Base-by-base conservation (phyloP, 129 eudicot species). In the Chrysanthemum seticuspe region DNA sequence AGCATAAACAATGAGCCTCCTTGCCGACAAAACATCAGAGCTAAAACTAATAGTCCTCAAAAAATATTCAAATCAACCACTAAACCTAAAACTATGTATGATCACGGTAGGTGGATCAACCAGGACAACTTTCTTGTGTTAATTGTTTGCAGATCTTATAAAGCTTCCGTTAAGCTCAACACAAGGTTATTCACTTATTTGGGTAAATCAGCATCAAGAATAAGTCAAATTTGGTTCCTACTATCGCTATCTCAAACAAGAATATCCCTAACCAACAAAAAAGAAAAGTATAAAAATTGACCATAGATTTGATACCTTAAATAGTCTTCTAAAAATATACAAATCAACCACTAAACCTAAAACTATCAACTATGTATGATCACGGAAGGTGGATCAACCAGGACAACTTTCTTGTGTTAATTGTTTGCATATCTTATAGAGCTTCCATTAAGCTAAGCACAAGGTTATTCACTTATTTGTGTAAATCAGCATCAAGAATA, bases 21-120 rank as follows among this genome's bases (percentile, higher is more conserved):
- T 2, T 13, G 21, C 13, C 13, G 59, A 53, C 25, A 23, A 18
- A 40, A 21, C 18, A 50, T 13, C 29, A 31, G 10, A 29, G 7
- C 45, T 15, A 67, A 71, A 58, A 45, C 48, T 45, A 40, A 57
- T 13, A 71, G 6, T 27, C 29, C 3, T 27, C 1, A 34, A 31
- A 57, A 53, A 18, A 70, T 19, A 19, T 19, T 19, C 48, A 47
- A 13, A 51, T 12, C 49, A 13, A 53, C 23, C 51, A 70, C 7
- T 55, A 70, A 36, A 71, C 67, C 66, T 40, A 57, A 36, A 29
- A 62, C 21, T 60, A 61, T 47, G 8, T 59, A 23, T 23, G 29
- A 25, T 73, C 48, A 27, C n/a, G 2, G 10, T 6, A 53, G 27
- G 50, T 45, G 11, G 57, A 67, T 12, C 16, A 23, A 48, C n/a